A percentile compares a stretch with the other conserved stretches of the same genome.
Conservation (phyloP, 495 filamentous ascomycete species). For the Clavariopsis aquatica region DNA sequence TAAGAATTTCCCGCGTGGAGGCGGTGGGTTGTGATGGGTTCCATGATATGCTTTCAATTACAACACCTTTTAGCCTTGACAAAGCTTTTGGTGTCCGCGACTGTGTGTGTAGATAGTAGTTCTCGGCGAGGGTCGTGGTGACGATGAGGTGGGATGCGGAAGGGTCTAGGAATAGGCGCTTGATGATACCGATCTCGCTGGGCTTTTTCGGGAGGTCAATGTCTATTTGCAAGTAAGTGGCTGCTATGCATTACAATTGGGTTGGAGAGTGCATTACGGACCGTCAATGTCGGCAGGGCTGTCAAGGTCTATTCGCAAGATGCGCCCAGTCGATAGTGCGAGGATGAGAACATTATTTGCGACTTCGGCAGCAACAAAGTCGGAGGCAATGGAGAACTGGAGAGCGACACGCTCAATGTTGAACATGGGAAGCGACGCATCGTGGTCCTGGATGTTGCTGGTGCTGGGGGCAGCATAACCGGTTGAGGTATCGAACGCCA, state of each 20-base stretch:
- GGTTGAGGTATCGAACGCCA: constrained; percentile 57
- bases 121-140: constrained; percentile 86
- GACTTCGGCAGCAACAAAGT: constrained; percentile 94
- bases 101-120: constrained; percentile 96
- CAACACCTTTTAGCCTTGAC: constrained; percentile 78
- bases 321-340: constrained; percentile 82
- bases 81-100: constrained; percentile 82
- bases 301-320: constrained; percentile 91
- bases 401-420: constrained; percentile 87
- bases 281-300: constrained; percentile 93
- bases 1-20: constrained; percentile 90
- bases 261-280: constrained; percentile 45
- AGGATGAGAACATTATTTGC: constrained; percentile 95
- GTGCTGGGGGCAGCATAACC: constrained; percentile 53
- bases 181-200: constrained; percentile 85
- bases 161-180: constrained; percentile 94
- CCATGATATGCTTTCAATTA: constrained; percentile 90
- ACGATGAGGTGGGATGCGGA: constrained; percentile 93
- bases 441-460: constrained; percentile 58
- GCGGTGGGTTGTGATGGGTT: constrained; percentile 95
- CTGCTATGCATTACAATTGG: background rate
- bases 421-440: constrained; percentile 80
- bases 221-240: constrained; percentile 55
- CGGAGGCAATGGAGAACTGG: constrained; percentile 83
- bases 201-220: constrained; percentile 95